A percentile compares a stretch with the other conserved stretches of the same genome.
phyloP scores from a whole-genome alignment of 2,329 filamentous ascomycete species.

The Ophiostoma himal-ulmi region DNA sequence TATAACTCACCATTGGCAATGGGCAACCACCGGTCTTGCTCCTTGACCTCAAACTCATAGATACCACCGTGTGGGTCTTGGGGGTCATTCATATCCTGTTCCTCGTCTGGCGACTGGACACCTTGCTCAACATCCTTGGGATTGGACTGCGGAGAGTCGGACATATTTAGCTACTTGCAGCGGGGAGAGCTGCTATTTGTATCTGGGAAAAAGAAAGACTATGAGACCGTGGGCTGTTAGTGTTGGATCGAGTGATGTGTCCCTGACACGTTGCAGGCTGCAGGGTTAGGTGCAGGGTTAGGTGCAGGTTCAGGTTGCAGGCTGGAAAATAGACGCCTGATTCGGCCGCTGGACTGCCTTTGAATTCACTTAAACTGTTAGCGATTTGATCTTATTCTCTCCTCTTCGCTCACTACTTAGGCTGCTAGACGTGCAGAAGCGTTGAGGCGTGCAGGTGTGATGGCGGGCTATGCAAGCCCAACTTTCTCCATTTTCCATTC shows the following conservation, averaged over 20 bases:
- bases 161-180: slow-evolving; percentile 80
- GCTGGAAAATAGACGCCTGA: background rate
- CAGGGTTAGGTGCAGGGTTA: slow-evolving; percentile 19
- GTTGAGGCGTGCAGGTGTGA: background rate
- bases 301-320: background rate
- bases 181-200: slow-evolving; percentile 50
- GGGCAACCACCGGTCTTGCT: slow-evolving; percentile 98
- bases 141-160: slow-evolving; percentile 77
- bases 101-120: slow-evolving; percentile 89
- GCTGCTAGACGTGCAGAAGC: slow-evolving; percentile 48
- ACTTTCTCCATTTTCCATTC: background rate
- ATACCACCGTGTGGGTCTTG: slow-evolving; percentile 70
- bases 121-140: slow-evolving; percentile 91
- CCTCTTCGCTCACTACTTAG: slow-evolving; percentile 25
- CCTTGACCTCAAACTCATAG: slow-evolving; percentile 98
- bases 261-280: slow-evolving; percentile 54
- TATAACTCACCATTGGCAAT: slow-evolving; percentile 96
- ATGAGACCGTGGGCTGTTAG: background rate
- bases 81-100: slow-evolving; percentile 86
- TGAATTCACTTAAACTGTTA: background rate
- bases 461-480: slow-evolving; percentile 35
- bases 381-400: background rate
- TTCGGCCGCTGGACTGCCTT: background rate
- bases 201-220: background rate
- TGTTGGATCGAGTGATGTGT: slow-evolving; percentile 46